Conservation (phyloP, 768 basidiomycete genomes). For the Kwoniella botswanensis region DNA sequence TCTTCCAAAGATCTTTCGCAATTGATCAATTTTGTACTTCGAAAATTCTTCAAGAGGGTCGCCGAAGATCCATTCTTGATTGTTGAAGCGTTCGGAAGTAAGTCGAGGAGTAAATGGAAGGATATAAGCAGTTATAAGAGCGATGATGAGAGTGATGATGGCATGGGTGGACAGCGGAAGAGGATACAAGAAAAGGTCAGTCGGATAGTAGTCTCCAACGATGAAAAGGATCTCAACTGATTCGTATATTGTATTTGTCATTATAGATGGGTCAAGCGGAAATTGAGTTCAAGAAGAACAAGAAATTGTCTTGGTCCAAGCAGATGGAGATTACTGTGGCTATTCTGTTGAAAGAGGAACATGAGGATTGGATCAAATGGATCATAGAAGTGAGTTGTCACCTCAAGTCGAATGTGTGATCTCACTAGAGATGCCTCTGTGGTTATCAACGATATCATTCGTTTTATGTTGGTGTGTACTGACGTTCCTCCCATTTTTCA, state of each 20-base stretch:
- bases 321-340: slow-evolving; percentile 85
- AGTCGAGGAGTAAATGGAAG: slow-evolving; percentile 44
- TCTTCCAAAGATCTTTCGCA: slow-evolving; percentile 80
- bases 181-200: slow-evolving; percentile 51
- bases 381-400: slow-evolving; percentile 70
- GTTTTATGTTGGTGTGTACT: background rate
- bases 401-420: background rate
- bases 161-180: slow-evolving; percentile 44
- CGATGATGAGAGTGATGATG: slow-evolving; percentile 49
- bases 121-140: slow-evolving; percentile 43
- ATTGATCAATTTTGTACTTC: slow-evolving; percentile 82
- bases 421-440: no score
- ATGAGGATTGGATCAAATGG: slow-evolving; percentile 75
- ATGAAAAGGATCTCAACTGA: background rate
- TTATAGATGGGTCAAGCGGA: slow-evolving; percentile 61
- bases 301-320: slow-evolving; percentile 76
- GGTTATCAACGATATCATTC: no score
- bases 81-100: slow-evolving; percentile 71
- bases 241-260: no score
- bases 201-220: background rate
- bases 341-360: slow-evolving; percentile 70
- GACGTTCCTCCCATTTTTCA: background rate
- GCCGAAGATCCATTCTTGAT: slow-evolving; percentile 82
- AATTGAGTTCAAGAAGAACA: slow-evolving; percentile 79
- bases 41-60: slow-evolving; percentile 92